These are phyloP conservation scores for Ocimum tenuiflorum DNA, from an alignment of 257 asterid species.

Conservation along the genomic window DNA sequence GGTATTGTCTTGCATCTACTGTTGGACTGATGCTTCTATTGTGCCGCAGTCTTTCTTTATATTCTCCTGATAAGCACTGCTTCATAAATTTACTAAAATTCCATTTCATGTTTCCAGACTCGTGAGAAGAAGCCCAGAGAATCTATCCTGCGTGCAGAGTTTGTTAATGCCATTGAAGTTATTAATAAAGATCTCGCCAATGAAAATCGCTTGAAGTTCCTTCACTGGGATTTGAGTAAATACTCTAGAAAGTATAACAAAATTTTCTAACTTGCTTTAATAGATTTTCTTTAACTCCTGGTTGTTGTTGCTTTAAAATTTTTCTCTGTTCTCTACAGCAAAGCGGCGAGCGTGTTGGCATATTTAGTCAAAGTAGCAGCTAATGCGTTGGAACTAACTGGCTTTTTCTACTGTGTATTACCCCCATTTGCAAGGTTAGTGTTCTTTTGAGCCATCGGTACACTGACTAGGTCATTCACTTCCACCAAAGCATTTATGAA, in stretches of 20 bases:
- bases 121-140: slow-evolving; percentile 96
- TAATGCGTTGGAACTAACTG: slow-evolving; percentile 63
- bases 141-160: slow-evolving; percentile 73
- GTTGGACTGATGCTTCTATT: slow-evolving; percentile 3
- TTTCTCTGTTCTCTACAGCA: slow-evolving; percentile 35
- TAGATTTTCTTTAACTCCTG: not conserved
- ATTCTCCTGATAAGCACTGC: not conserved
- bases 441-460: slow-evolving; percentile 16
- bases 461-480: slow-evolving; percentile 19
- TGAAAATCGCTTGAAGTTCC: slow-evolving; percentile 73
- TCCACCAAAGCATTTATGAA: not conserved
- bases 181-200: slow-evolving; percentile 58
- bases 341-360: slow-evolving; percentile 54
- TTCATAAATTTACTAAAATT: not conserved
- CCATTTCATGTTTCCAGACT: slow-evolving; percentile 34
- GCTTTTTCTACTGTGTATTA: slow-evolving; percentile 60
- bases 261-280: slow-evolving; percentile 1
- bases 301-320: not conserved
- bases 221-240: slow-evolving; percentile 92
- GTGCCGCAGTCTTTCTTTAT: slow-evolving; percentile 12
- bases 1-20: slow-evolving; percentile 35
- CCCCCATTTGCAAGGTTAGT: slow-evolving; percentile 43
- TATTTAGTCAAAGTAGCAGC: slow-evolving; percentile 66
- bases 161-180: slow-evolving; percentile 70
- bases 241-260: slow-evolving; percentile 55